Evolutionary conservation across 352 stramenopile species (phyloP).

Genomic region (Phytophthora pisi): DNA sequence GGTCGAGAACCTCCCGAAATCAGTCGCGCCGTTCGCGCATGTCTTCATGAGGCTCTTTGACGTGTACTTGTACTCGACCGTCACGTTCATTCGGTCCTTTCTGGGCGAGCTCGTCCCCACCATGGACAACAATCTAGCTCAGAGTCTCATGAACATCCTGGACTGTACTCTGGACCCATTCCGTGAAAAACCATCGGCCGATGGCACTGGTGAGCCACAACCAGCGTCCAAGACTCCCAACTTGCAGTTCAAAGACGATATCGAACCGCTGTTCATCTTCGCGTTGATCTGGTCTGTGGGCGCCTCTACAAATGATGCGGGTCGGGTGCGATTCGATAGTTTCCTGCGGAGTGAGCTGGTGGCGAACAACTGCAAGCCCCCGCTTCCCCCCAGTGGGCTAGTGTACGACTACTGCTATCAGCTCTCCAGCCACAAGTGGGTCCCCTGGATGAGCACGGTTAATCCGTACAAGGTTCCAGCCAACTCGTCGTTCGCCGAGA

Average conservation of each 20-base stretch:
- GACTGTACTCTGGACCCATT: constrained; percentile 90
- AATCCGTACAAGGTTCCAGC: constrained; percentile 72
- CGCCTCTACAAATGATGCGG: constrained; percentile 89
- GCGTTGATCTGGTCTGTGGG: constrained; percentile 93
- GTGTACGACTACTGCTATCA: constrained; percentile 94
- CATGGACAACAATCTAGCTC: constrained; percentile 93
- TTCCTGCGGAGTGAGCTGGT: constrained; percentile 90
- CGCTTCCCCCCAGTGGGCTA: constrained; percentile 62
- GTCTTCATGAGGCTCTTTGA: constrained; percentile 86
- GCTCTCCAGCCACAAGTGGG: constrained; percentile 89
- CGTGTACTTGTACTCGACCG: constrained; percentile 89
- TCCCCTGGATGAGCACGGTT: constrained; percentile 95
- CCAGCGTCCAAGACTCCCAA: constrained; percentile 39
- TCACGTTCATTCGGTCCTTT: constrained; percentile 89
- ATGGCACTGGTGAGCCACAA: constrained; percentile 51
- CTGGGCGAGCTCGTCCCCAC: constrained; percentile 91
- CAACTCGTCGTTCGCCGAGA: constrained; percentile 86
- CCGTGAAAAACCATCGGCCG: constrained; percentile 47
- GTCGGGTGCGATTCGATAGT: constrained; percentile 87
- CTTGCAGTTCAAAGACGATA: constrained; percentile 75
- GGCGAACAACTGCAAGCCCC: constrained; percentile 58
- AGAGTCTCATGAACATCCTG: constrained; percentile 92
- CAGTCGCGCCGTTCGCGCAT: constrained; percentile 26
- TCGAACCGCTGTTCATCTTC: constrained; percentile 93
- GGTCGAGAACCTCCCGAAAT: constrained; percentile 74